Percentiles rank a stretch among this genome's conserved stretches.
Conservation (phyloP, 2,329 filamentous ascomycete genomes). For the Cadophora malorum region DNA sequence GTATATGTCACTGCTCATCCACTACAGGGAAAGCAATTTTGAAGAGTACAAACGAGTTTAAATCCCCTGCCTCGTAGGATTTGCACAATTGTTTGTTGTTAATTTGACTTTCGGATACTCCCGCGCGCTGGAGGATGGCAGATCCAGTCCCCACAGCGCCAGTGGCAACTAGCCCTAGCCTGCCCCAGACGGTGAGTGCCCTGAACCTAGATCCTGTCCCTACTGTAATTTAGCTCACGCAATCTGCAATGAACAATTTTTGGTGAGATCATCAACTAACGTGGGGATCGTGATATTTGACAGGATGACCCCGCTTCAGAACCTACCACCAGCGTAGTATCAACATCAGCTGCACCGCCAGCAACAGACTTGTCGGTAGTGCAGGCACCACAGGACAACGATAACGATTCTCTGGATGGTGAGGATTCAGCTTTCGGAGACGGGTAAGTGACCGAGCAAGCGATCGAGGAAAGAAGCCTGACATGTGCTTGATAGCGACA, state of each 20-base stretch:
- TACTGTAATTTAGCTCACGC: background rate
- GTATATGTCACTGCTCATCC: background rate
- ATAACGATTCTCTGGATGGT: background rate
- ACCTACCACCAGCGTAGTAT: background rate
- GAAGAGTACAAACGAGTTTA: background rate
- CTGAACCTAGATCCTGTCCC: background rate
- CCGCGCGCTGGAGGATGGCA: background rate
- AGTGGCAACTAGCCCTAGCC: background rate
- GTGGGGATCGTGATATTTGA: background rate
- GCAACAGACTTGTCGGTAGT: background rate
- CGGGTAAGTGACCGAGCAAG: background rate
- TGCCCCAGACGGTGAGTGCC: background rate
- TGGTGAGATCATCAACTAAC: background rate
- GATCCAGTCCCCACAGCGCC: background rate
- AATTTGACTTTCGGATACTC: background rate
- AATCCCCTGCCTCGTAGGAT: background rate
- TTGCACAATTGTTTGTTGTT: background rate
- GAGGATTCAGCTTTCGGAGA: background rate
- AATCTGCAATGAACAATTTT: background rate
- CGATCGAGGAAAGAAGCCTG: background rate
- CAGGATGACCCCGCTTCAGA: background rate
- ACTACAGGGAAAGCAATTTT: background rate
- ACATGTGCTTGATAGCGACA: background rate
- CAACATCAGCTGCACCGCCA: background rate
- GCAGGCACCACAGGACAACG: slow-evolving; percentile 4